Base-by-base conservation (phyloP, 495 filamentous ascomycete species). In the Aspergillus wentii region DNA sequence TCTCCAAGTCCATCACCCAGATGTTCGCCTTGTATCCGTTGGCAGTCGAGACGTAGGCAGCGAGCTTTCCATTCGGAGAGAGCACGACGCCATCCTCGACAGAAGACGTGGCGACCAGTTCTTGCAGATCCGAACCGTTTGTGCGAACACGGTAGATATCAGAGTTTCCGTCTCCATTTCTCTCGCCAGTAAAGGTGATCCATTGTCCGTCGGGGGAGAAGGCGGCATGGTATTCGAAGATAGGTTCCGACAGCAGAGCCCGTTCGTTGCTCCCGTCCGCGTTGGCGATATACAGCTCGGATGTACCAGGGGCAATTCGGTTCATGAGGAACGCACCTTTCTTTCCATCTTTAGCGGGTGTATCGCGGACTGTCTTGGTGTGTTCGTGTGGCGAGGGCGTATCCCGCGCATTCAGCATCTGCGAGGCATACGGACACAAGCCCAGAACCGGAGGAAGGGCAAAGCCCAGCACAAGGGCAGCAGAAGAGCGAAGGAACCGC, bases 171-270 rank as follows among this genome's bases (percentile, higher is more conserved):
- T 58, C 57, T 10, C 54, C 57, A 15, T 49, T 47, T 2, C 54
- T 51, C 37, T 61, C 54, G 4, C 35, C 30, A 2, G 57, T 61
- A 29, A 61, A 61, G 17, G 39, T 47, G 13, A 61, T 50, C 51
- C 52, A 56, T 44, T 54, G 20, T 8, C 52, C 54, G 35, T 63
- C 53, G 0, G 60, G 39, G 2, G 66, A 63, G 36, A 53, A 68
- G 0, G 29, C 21, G 8, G 58, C 56, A 22, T 64, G 66, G 27
- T 61, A 69, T 17, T 68, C 63, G 36, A 52, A 68, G 5, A 41
- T 33, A 11, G 58, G 33, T 11, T 56, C 29, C 2, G 46, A 29
- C 7, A 68, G 36, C 8, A 68, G 47, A 11, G 43, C 35, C 8
- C 47, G 45, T n/a, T 59, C 64, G 30, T 57, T 51, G 7, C 33